A percentile compares a stretch with the other conserved stretches of the same genome.
These are phyloP conservation scores for Exophiala dermatitidis DNA, from an alignment of 2,329 filamentous ascomycete genomes.

Conservation along the genomic window DNA sequence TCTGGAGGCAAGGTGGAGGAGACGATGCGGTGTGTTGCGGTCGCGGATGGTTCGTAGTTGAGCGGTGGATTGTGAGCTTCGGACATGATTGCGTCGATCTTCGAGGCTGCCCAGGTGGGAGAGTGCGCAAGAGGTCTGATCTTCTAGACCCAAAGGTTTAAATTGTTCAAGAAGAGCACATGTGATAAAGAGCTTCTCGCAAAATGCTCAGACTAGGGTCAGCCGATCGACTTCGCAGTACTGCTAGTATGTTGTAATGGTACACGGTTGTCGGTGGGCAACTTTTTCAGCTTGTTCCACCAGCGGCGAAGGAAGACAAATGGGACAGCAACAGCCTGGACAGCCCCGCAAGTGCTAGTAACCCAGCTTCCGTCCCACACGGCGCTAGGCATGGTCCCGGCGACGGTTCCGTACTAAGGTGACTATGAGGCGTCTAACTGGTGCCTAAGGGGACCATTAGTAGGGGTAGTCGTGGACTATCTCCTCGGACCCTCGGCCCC, in stretches of 20 bases:
- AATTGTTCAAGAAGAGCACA: neutral
- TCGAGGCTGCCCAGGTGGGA: neutral
- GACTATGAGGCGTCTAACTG: neutral
- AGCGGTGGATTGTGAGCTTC: constrained; percentile 57
- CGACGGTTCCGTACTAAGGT: neutral
- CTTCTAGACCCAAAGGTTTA: neutral
- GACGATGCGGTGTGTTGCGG: constrained; percentile 62
- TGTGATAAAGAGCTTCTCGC: neutral
- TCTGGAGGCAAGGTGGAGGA: constrained; percentile 69
- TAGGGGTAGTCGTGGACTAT: no score
- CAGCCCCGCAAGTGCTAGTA: neutral
- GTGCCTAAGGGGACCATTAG: no score
- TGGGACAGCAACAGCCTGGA: neutral
- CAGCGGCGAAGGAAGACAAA: neutral
- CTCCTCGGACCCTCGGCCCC: no score
- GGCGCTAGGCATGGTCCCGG: neutral
- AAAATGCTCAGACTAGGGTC: neutral
- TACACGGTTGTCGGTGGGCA: neutral
- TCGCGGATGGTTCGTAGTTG: constrained; percentile 67
- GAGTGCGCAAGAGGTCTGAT: neutral
- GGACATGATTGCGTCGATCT: constrained; percentile 31
- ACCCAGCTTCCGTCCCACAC: neutral
- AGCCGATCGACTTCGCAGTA: neutral
- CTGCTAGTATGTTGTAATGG: neutral
- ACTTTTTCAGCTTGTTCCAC: neutral